These are phyloP conservation scores for Eucalyptus erythrocorys DNA, from an alignment of 345 rosid species.

Conservation along the genomic window DNA sequence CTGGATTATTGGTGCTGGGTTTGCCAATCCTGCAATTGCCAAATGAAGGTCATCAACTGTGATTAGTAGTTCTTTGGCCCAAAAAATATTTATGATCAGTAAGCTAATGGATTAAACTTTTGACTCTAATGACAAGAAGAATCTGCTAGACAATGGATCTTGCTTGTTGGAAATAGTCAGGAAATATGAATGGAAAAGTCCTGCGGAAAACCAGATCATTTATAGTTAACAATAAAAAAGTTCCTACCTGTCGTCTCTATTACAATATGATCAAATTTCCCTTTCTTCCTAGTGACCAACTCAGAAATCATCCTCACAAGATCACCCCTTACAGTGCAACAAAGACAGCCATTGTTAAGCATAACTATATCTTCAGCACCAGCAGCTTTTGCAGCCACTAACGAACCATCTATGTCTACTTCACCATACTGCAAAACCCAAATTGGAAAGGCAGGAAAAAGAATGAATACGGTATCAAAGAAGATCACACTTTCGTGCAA, in stretches of 20 bases:
- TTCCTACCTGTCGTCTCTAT: constrained; percentile 83
- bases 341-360: constrained; percentile 96
- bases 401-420: constrained; percentile 91
- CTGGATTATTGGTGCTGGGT: constrained; percentile 96
- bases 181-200: neutral
- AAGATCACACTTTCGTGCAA: neutral
- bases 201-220: neutral
- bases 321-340: constrained; percentile 98
- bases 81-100: neutral
- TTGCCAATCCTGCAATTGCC: constrained; percentile 61
- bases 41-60: neutral
- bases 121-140: neutral
- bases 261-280: constrained; percentile 83
- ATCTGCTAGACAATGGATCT: neutral
- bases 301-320: constrained; percentile 92
- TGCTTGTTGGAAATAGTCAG: neutral
- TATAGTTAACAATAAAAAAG: neutral
- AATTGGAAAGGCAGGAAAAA: neutral
- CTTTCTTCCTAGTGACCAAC: constrained; percentile 69
- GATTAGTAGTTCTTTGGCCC: neutral
- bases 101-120: neutral
- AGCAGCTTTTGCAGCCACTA: constrained; percentile 80
- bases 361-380: constrained; percentile 87
- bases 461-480: neutral
- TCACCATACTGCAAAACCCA: constrained; percentile 63